Percentiles rank a stretch among this genome's conserved stretches.
Conservation (phyloP, 2,329 filamentous ascomycete species). For the Plectosphaerella sp. region DNA sequence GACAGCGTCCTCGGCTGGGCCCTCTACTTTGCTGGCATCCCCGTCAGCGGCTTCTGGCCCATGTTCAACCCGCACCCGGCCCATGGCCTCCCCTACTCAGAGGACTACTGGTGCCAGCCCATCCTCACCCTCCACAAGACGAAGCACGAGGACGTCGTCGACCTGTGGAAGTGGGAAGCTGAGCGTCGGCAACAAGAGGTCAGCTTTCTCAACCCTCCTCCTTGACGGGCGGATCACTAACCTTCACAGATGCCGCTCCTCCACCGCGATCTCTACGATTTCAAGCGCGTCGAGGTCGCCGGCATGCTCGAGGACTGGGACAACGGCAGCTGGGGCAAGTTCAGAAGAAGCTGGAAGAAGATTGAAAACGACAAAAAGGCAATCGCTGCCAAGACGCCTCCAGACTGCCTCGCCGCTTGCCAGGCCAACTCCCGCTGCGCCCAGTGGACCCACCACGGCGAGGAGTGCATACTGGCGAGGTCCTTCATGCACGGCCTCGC, state of each 20-base stretch:
- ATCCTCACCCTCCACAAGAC: constrained; percentile 45
- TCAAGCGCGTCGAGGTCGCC: constrained; percentile 1
- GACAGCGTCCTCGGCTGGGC: constrained; percentile 47
- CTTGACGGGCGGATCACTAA: not conserved
- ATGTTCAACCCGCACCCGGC: constrained; percentile 46
- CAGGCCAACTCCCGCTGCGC: constrained; percentile 11
- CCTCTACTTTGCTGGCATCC: constrained; percentile 36
- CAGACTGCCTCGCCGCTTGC: constrained; percentile 14
- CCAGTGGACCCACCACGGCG: constrained; percentile 15
- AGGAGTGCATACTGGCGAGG: constrained; percentile 13
- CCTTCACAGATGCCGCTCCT: constrained; percentile 16
- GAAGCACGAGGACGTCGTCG: constrained; percentile 39
- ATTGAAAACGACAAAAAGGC: not conserved
- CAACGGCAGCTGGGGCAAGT: constrained; percentile 2
- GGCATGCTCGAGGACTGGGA: constrained; percentile 5
- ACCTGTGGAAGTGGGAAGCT: constrained; percentile 42
- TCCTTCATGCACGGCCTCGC: constrained; percentile 13
- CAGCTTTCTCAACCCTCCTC: constrained; percentile 8
- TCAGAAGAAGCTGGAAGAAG: not conserved
- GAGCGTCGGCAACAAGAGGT: constrained; percentile 23
- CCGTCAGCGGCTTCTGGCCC: constrained; percentile 42
- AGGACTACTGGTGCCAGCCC: constrained; percentile 46
- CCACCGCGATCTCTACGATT: constrained; percentile 7
- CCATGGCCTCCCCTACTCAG: constrained; percentile 41
- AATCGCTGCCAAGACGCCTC: constrained; percentile 3